These are phyloP conservation scores for Colletotrichum lini DNA, from an alignment of 2,329 filamentous ascomycete genomes.

Conservation along the genomic window DNA sequence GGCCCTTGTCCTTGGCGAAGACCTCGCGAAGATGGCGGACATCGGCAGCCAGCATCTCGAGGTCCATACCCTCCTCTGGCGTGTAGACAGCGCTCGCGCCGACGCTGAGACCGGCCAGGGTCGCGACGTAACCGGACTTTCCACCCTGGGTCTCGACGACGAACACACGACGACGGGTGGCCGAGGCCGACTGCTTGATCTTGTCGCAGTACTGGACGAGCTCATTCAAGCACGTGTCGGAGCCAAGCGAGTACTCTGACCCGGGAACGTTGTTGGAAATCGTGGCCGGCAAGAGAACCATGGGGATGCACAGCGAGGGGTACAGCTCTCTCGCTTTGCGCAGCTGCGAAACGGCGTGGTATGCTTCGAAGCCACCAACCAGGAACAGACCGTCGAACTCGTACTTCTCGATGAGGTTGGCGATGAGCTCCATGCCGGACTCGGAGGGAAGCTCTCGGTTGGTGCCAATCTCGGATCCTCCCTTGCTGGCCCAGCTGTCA, in stretches of 20 bases:
- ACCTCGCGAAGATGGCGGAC: constrained; percentile 90
- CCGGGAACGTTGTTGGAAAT: constrained; percentile 99
- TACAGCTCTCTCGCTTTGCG: constrained; percentile 84
- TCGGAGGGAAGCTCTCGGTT: constrained; percentile 94
- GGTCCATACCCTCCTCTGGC: constrained; percentile 93
- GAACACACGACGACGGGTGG: constrained; percentile 93
- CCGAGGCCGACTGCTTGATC: constrained; percentile 96
- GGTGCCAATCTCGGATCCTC: constrained; percentile 97
- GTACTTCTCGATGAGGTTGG: constrained; percentile 86
- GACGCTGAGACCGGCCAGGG: constrained; percentile 89
- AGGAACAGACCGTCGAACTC: constrained; percentile 93
- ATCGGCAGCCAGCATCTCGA: constrained; percentile 92
- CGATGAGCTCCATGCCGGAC: constrained; percentile 85
- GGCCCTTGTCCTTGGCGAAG: constrained; percentile 88
- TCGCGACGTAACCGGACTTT: constrained; percentile 93
- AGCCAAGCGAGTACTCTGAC: constrained; percentile 96
- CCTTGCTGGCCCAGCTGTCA: constrained; percentile 94
- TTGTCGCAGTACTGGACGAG: constrained; percentile 96
- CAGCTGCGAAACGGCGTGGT: constrained; percentile 90
- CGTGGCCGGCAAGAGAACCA: constrained; percentile 93
- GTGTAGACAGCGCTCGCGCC: constrained; percentile 96
- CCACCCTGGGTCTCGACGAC: constrained; percentile 98
- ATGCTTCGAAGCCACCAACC: constrained; percentile 96
- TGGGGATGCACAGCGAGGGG: constrained; percentile 91
- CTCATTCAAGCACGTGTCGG: constrained; percentile 96